phyloP scores from a whole-genome alignment of 2,329 filamentous ascomycete species.

The Fusarium kyushuense region DNA sequence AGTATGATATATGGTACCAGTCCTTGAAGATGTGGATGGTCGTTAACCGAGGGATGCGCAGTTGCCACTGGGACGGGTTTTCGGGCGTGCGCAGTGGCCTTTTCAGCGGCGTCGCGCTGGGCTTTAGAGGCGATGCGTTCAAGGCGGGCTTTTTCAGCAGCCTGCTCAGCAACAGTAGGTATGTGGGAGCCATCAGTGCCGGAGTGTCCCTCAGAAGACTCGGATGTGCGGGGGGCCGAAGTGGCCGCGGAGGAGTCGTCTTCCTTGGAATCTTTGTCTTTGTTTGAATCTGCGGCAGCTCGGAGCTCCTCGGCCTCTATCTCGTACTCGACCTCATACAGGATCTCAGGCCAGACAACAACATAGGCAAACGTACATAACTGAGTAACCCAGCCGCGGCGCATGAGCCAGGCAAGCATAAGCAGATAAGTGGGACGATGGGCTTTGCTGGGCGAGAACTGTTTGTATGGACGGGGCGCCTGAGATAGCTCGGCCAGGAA shows the following conservation, averaged over 20 bases:
- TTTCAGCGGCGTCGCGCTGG: constrained; percentile 67
- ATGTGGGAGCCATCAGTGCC: constrained; percentile 40
- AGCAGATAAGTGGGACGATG: constrained; percentile 89
- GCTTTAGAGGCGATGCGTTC: constrained; percentile 68
- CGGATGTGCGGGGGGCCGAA: constrained; percentile 43
- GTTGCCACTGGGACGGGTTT: constrained; percentile 63
- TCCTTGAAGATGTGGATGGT: constrained; percentile 67
- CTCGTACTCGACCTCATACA: constrained; percentile 81
- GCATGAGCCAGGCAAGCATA: constrained; percentile 92
- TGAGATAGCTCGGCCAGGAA: constrained; percentile 88
- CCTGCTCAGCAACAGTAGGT: constrained; percentile 64
- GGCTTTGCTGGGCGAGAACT: constrained; percentile 86
- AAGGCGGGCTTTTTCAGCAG: constrained; percentile 71
- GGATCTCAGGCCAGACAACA: constrained; percentile 83
- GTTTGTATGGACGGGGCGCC: constrained; percentile 83
- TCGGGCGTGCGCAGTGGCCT: constrained; percentile 67
- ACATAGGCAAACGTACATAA: constrained; percentile 93
- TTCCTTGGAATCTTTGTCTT: constrained; percentile 44
- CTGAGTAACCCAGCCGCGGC: constrained; percentile 93
- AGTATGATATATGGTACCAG: constrained; percentile 76
- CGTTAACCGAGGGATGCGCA: constrained; percentile 67
- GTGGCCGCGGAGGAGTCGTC: constrained; percentile 39
- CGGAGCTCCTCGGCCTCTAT: constrained; percentile 74
- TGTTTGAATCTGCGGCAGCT: constrained; percentile 49
- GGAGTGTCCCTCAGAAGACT: constrained; percentile 45